Base-by-base conservation (phyloP, 1,139 yeast genomes). In the Saccharomyces pastorianus region DNA sequence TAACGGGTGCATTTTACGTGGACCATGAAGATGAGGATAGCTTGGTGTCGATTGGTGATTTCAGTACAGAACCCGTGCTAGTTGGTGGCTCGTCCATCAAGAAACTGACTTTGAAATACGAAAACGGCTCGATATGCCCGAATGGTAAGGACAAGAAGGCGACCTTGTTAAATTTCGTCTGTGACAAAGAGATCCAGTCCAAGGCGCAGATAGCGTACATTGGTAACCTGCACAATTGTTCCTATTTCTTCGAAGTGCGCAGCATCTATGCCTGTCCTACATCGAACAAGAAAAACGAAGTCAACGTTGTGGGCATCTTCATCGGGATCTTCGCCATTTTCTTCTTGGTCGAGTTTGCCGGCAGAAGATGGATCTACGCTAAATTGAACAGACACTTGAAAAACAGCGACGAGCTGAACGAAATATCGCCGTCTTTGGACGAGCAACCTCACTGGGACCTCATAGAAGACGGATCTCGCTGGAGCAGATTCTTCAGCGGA, bases 261-360 rank as follows among this genome's bases (percentile, higher is more conserved):
- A 87, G 96, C 4, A 84, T 88, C 51, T 88, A 85, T 68, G 96
- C 96, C 0, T 90, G 97, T 70, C 90, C 96, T 0, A 85, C 91
- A 0, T 84, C 88, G 9, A 82, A 84, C 55, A 71, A 74, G 55
- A 61, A 55, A 25, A 71, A 73, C 53, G 70, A 66, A 49, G 61
- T 66, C 34, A 67, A 64, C 58, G 69, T 65, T n/a, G 53, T 64
- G 27, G 70, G 70, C 29, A 69, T 69, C 27, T 68, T 68, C 55
- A 53, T 65, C 44, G 64, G 66, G 26, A 69, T 68, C 27, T 61
- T 72, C 27, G 56, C 65, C 26, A 75, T 75, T 17, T 76, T 76
- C 42, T 59, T 71, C 48, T 52, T 68, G 41, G 77, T 75, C 6
- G 73, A 68, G 54, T 58, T 59, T 32, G 64, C 51, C 66, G 62